Base-by-base conservation (phyloP, 306 rosid species). In the Medicago ruthenica region DNA sequence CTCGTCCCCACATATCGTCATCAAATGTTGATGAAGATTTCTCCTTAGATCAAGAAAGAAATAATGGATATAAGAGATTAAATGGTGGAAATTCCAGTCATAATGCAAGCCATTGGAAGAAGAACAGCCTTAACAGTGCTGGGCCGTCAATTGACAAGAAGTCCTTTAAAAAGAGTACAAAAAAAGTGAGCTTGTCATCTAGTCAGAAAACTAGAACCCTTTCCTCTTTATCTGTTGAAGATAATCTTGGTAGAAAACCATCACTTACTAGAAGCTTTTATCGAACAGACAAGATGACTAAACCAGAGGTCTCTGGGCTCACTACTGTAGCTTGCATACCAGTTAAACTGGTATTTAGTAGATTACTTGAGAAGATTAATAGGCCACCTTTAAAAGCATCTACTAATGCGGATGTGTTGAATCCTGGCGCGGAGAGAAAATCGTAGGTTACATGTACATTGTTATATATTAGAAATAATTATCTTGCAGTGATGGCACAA, bases 311-410 rank as follows among this genome's bases (percentile, higher is more conserved):
- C 55, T 83, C 89, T 70, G 91, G 87, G 65, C 89, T 86, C 80
- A 77, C 92, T 8, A 92, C 97, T 20, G 97, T 92, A 54, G 96
- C 97, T n/a, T 95, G 97, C 92, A 95, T 95, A 86, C 99, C 99
- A 16, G 97, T 95, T 63, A 89, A 92, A 71, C 83, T 95, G 85
- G 97, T 85, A 47, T 95, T 89, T 86, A 90, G 99, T 89, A 92
- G 99, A 86, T 90, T 95, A 87, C 92, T 95, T 54, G 99, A 92
- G 97, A 95, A 92, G 91, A 95, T 95, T 76, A 95, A 95, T 84
- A 89, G 97, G 93, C 97, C 97, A 27, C 96, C 98, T 53, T 83
- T 88, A 67, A 91, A 86, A 83, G 86, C 88, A 78, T 78, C 90
- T 66, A 62, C 81, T 76, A 87, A 73, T 82, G 86, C 79, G 78